phyloP scores from a whole-genome alignment of 768 basidiomycete genomes.

The Kondoa malvinella region DNA sequence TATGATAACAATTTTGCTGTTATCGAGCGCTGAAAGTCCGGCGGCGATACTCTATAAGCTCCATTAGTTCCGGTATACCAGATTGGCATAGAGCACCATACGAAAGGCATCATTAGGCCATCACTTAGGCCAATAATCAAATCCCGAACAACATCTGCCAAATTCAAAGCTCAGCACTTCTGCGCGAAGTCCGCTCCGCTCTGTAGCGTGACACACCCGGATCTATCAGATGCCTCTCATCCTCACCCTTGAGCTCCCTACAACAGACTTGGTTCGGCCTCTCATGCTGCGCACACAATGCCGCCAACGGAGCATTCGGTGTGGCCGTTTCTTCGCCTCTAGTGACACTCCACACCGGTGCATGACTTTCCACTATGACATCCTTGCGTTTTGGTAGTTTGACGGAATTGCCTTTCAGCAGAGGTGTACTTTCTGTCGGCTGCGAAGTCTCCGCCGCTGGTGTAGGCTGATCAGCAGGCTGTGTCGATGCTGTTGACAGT shows the following conservation, averaged over 20 bases:
- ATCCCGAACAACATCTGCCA: conserved; percentile 2
- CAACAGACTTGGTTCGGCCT: not conserved
- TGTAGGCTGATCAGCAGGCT: too few species aligned
- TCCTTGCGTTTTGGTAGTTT: not conserved
- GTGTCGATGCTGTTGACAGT: too few species aligned
- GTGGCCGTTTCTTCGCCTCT: not conserved
- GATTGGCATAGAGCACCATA: not conserved
- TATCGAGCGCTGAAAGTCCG: conserved; percentile 72
- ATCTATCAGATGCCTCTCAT: conserved; percentile 63
- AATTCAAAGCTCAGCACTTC: not conserved
- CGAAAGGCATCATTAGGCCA: not conserved
- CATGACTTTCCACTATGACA: not conserved
- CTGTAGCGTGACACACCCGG: conserved; percentile 38
- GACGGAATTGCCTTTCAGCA: not conserved
- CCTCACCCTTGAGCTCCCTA: conserved; percentile 63
- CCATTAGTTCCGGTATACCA: not conserved
- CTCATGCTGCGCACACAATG: conserved; percentile 4
- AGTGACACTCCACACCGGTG: not conserved
- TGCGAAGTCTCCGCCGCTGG: too few species aligned
- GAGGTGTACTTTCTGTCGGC: not conserved
- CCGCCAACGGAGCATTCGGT: not conserved
- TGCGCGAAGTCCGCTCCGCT: not conserved
- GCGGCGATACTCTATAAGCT: conserved; percentile 33
- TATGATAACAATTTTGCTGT: conserved; percentile 55
- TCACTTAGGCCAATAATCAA: conserved; percentile 7